phyloP scores from a whole-genome alignment of 306 rosid genomes.

The Inga leiocalycina region DNA sequence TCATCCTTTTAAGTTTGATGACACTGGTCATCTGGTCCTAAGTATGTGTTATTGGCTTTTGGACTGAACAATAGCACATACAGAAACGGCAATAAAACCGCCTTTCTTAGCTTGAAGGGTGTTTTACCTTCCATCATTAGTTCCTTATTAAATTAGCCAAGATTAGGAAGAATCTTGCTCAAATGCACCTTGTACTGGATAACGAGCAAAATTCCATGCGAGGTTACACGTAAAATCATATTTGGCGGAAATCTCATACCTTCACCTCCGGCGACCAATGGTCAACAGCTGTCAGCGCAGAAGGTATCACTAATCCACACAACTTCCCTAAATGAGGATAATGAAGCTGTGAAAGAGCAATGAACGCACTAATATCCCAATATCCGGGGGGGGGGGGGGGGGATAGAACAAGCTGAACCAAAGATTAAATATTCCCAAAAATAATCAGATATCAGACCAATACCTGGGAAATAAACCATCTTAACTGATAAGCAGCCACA shows the following conservation, averaged over 20 bases:
- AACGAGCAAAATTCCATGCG: neutral
- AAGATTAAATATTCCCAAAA: neutral
- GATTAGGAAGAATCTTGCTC: neutral
- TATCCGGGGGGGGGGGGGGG: conserved; percentile 6
- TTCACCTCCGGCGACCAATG: conserved; percentile 95
- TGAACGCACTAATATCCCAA: conserved; percentile 14
- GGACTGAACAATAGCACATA: neutral
- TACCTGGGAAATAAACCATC: conserved; percentile 95
- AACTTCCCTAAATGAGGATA: conserved; percentile 77
- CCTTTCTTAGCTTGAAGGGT: neutral
- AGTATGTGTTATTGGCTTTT: neutral
- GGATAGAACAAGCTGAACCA: conserved; percentile 2
- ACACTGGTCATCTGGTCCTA: neutral
- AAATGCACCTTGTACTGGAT: neutral
- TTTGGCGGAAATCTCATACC: conserved; percentile 47
- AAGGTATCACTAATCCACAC: conserved; percentile 79
- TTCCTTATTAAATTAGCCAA: neutral
- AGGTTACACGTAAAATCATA: neutral
- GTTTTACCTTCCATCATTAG: neutral
- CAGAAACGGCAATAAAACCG: neutral
- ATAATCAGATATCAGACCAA: neutral
- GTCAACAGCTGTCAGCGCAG: conserved; percentile 82
- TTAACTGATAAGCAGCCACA: conserved; percentile 77
- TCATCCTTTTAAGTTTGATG: neutral
- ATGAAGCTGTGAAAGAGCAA: conserved; percentile 58